Evolutionary conservation across 768 basidiomycete genomes (phyloP).

Genomic region (Arthromyces matolae): DNA sequence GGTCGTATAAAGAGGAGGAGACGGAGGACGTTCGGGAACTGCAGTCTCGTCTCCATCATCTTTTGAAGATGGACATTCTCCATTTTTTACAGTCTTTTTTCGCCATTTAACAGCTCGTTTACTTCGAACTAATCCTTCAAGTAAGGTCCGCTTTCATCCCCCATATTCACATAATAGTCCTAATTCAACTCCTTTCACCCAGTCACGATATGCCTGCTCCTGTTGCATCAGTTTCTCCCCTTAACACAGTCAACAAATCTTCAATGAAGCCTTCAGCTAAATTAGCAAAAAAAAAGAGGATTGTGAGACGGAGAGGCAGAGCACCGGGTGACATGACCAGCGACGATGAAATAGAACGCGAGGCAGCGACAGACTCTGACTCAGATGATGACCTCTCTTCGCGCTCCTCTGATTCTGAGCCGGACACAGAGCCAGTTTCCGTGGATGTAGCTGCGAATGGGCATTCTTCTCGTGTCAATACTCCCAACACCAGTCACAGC

Average conservation of each 20-base stretch:
- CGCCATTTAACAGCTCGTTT: slow-evolving; percentile 3
- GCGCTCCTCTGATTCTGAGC: slow-evolving; percentile 57
- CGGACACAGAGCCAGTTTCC: slow-evolving; percentile 66
- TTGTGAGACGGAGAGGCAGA: slow-evolving; percentile 61
- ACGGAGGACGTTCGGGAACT: slow-evolving; percentile 57
- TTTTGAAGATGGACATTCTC: slow-evolving; percentile 22
- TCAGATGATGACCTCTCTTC: slow-evolving; percentile 62
- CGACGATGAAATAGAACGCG: slow-evolving; percentile 77
- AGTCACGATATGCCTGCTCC: slow-evolving; percentile 45
- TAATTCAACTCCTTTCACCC: slow-evolving; percentile 18
- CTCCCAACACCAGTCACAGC: slow-evolving; percentile 67
- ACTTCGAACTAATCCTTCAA: slow-evolving; percentile 20
- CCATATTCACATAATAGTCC: slow-evolving; percentile 7
- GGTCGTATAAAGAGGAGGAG: slow-evolving; percentile 69
- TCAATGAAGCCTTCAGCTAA: slow-evolving; percentile 31
- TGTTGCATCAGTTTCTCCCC: slow-evolving; percentile 31
- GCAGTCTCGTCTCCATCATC: slow-evolving; percentile 60
- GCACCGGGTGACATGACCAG: slow-evolving; percentile 57
- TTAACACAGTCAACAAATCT: slow-evolving; percentile 28
- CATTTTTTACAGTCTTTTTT: slow-evolving; percentile 20
- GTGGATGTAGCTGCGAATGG: slow-evolving; percentile 54
- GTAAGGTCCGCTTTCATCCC: slow-evolving; percentile 28
- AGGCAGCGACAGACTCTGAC: slow-evolving; percentile 68
- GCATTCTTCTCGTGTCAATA: slow-evolving; percentile 52
- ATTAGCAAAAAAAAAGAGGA: slow-evolving; percentile 38